Conservation (phyloP, 2,329 filamentous ascomycete genomes). For the Alternaria novae-zelandiae region DNA sequence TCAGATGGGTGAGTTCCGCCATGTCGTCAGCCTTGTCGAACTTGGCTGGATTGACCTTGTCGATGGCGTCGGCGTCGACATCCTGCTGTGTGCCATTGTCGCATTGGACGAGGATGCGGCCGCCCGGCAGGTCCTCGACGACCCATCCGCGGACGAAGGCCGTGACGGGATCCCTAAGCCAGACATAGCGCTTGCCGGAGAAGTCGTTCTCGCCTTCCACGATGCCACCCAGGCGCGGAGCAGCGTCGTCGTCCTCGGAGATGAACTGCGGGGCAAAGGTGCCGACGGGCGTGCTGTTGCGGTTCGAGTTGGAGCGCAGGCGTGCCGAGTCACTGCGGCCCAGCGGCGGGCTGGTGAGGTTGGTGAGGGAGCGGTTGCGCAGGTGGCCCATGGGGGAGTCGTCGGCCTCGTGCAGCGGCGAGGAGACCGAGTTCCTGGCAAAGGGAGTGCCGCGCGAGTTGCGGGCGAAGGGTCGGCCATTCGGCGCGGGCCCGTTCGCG, state of each 20-base stretch:
- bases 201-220: slow-evolving; percentile 96
- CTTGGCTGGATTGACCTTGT: slow-evolving; percentile 99
- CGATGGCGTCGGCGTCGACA: slow-evolving; percentile 83
- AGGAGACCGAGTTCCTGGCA: slow-evolving; percentile 69
- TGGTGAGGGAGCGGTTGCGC: slow-evolving; percentile 69
- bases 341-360: slow-evolving; percentile 52
- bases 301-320: slow-evolving; percentile 67
- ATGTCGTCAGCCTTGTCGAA: slow-evolving; percentile 99
- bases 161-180: slow-evolving; percentile 84
- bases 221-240: slow-evolving; percentile 70
- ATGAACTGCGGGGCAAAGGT: slow-evolving; percentile 98
- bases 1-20: slow-evolving; percentile 97
- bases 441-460: slow-evolving; percentile 81
- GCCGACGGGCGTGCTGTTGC: slow-evolving; percentile 69
- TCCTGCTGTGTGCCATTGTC: slow-evolving; percentile 96
- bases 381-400: slow-evolving; percentile 60
- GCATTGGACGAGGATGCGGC: slow-evolving; percentile 82
- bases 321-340: slow-evolving; percentile 46
- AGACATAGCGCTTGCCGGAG: slow-evolving; percentile 97
- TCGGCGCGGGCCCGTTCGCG: slow-evolving; percentile 63
- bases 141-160: slow-evolving; percentile 95
- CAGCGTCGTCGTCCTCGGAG: slow-evolving; percentile 73
- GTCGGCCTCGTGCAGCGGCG: slow-evolving; percentile 57
- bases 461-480: slow-evolving; percentile 66
- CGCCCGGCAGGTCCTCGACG: slow-evolving; percentile 75